phyloP scores from a whole-genome alignment of 208 protist species.

The Acanthamoeba polyphaga region DNA sequence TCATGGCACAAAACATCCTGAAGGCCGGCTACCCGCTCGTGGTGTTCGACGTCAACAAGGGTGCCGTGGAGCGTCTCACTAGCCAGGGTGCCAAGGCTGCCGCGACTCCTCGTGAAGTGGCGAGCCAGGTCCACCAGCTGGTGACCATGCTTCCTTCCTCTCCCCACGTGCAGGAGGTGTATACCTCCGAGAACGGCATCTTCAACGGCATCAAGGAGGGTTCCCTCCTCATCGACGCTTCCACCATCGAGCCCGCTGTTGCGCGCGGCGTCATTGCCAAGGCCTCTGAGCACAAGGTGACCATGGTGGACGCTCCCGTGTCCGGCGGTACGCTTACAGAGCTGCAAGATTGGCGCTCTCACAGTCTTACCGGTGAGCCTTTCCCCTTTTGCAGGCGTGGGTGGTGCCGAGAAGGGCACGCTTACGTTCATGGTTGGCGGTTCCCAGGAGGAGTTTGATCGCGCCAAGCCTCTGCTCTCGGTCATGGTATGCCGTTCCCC shows the following conservation, averaged over 20 bases:
- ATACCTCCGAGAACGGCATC: slow-evolving; percentile 75
- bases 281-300: slow-evolving; percentile 66
- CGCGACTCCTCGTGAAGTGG: slow-evolving; percentile 73
- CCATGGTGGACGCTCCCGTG: slow-evolving; percentile 92
- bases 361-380: neutral
- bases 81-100: slow-evolving; percentile 32
- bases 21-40: slow-evolving; percentile 84
- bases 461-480: slow-evolving; percentile 83
- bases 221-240: slow-evolving; percentile 90
- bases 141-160: slow-evolving; percentile 92
- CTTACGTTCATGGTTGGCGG: slow-evolving; percentile 95
- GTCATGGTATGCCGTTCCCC: slow-evolving; percentile 82
- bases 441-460: slow-evolving; percentile 79
- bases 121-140: slow-evolving; percentile 83
- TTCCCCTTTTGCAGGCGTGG: slow-evolving; percentile 80
- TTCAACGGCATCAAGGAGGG: slow-evolving; percentile 76
- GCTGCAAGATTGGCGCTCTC: no score
- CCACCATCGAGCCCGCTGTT: slow-evolving; percentile 90
- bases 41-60: slow-evolving; percentile 86
- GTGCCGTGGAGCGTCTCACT: slow-evolving; percentile 25
- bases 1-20: slow-evolving; percentile 88
- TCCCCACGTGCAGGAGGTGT: slow-evolving; percentile 45
- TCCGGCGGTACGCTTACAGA: slow-evolving; percentile 85
- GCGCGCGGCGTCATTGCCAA: slow-evolving; percentile 77
- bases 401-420: slow-evolving; percentile 90